Evolutionary conservation across 2,329 filamentous ascomycete genomes (phyloP).

Genomic region (Nigrospora sphaerica): DNA sequence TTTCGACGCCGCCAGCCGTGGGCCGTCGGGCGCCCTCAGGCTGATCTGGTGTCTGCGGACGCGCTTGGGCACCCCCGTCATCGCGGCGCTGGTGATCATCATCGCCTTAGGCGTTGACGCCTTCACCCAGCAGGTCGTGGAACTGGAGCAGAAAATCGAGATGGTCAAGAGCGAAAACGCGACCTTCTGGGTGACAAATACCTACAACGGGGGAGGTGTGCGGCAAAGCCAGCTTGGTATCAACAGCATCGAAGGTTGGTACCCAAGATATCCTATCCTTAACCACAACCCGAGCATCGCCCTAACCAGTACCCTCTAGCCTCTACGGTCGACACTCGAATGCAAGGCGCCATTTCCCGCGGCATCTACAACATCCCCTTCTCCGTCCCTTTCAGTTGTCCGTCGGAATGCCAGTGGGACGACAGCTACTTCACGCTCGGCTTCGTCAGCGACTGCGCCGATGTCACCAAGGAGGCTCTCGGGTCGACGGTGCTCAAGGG

Average conservation of each 20-base stretch:
- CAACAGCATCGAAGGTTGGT: background rate
- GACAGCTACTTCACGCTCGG: constrained; percentile 8
- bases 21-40: constrained; percentile 4
- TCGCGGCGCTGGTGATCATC: constrained; percentile 6
- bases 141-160: background rate
- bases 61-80: constrained; percentile 1
- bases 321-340: constrained; percentile 4
- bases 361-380: constrained; percentile 7
- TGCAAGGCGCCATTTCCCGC: constrained; percentile 11
- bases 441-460: constrained; percentile 6
- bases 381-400: constrained; percentile 7
- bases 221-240: background rate
- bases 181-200: constrained; percentile 4
- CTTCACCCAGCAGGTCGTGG: constrained; percentile 10
- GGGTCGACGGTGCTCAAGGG: background rate
- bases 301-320: background rate
- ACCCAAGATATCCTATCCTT: too few relatives aligned
- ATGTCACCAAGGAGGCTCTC: constrained; percentile 9
- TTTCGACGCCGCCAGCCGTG: constrained; percentile 10
- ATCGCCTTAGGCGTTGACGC: constrained; percentile 6
- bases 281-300: too few relatives aligned
- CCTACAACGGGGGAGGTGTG: constrained; percentile 3
- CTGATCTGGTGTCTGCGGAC: constrained; percentile 4
- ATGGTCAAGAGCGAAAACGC: constrained; percentile 3
- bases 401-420: constrained; percentile 8